Base-by-base conservation (phyloP, 1,284 basidiomycete genomes). In the Singerocomus rubriflavus region DNA sequence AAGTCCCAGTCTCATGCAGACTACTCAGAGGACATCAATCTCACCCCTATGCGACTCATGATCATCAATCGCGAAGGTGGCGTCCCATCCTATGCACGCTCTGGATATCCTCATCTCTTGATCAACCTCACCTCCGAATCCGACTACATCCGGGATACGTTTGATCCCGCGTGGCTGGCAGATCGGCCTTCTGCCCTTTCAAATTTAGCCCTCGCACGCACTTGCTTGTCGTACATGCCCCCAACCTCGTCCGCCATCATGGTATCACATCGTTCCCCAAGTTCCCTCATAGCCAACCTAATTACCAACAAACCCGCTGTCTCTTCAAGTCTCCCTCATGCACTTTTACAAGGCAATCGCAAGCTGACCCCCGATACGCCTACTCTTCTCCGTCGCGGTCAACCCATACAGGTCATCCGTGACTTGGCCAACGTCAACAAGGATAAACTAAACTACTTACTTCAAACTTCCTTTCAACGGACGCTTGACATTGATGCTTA, bases 241-340 rank as follows among this genome's bases (percentile, higher is more conserved):
- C 82, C 88, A 11, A 84, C 89, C 1, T 93, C 95, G 4, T 96
- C 93, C 16, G 96, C 94, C 12, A 79, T 99, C 56, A 89, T 99
- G 79, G 97, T 98, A 45, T 97, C 93, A 12, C 97, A 99, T 73
- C 91, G 95, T 32, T 97, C 94, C 2, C 93, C 95, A 0, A 92
- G 91, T 51, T 92, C 91, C 3, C 82, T 99, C 54, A 98, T 99
- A 60, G 96, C 85, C 39, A 98, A 99, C 69, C 79, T 99, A 38
- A 96, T 99, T 66, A 99, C 97, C 43, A 99, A 99, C 73, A 97
- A 96, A 67, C 97, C 97, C 2, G 94, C 94, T 1, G 85, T 98
- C 59, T 95, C 91, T 58, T 97, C 96, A 2, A 94, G 91, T 53
- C 78, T 99, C 26, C 94, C 96, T 31, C 93, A 98, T 60, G 91